These are phyloP conservation scores for Paramecium sonneborni DNA, from an alignment of 73 alveolate genomes.

Conservation along the genomic window DNA sequence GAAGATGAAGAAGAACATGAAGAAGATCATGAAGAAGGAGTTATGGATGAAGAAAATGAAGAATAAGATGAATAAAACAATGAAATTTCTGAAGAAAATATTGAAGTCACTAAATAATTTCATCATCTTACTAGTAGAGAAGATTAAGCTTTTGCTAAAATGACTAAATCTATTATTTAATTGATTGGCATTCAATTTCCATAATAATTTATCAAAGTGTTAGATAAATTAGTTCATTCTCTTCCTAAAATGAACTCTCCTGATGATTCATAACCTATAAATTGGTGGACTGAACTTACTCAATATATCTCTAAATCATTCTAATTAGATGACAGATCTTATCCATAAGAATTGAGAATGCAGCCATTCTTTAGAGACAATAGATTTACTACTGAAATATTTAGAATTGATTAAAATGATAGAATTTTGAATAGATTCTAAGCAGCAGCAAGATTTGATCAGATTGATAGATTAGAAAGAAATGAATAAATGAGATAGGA, in stretches of 20 bases:
- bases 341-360: not conserved
- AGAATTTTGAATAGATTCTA: not conserved
- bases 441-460: not conserved
- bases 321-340: not conserved
- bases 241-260: not conserved
- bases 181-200: slow-evolving; percentile 5
- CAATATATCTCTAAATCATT: not conserved
- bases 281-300: slow-evolving; percentile 34
- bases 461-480: not conserved
- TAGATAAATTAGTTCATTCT: not conserved
- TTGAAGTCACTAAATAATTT: not conserved
- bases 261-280: not conserved
- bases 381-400: not conserved
- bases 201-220: not conserved
- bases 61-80: not conserved
- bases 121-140: slow-evolving; percentile 35
- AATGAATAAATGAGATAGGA: not conserved
- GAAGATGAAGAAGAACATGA: slow-evolving; percentile 1
- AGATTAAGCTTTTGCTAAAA: slow-evolving; percentile 30
- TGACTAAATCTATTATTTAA: not conserved
- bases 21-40: not conserved
- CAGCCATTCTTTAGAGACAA: not conserved
- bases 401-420: not conserved
- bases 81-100: slow-evolving; percentile 40
- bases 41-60: not conserved